A percentile compares a stretch with the other conserved stretches of the same genome.
These are phyloP conservation scores for Erodium texanum DNA, from an alignment of 441 rosid species.

Conservation along the genomic window DNA sequence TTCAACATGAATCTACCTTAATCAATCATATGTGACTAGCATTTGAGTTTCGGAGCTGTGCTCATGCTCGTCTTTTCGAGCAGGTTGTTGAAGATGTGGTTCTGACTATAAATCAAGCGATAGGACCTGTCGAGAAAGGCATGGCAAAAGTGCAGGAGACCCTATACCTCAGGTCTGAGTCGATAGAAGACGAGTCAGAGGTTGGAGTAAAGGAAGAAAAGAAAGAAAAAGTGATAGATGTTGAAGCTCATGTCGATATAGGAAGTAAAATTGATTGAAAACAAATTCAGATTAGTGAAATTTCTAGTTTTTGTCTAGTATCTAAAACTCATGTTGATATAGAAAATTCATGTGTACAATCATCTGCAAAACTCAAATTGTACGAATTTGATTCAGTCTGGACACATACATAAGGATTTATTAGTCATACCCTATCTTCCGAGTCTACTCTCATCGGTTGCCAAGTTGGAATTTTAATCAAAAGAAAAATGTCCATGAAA, in stretches of 20 bases:
- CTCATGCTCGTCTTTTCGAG: not conserved
- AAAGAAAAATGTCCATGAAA: too few species aligned
- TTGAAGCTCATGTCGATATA: not conserved
- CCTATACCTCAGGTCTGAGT: conserved; percentile 36
- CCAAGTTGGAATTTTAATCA: too few species aligned
- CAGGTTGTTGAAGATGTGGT: conserved; percentile 78
- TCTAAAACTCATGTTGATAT: too few species aligned
- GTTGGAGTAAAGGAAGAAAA: conserved; percentile 20
- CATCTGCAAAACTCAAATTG: too few species aligned
- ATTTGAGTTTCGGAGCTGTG: not conserved
- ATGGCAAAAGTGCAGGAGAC: conserved; percentile 65
- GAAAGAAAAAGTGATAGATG: conserved; percentile 11
- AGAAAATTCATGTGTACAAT: too few species aligned
- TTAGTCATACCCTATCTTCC: too few species aligned
- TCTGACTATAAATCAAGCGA: conserved; percentile 78
- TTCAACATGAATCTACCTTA: too few species aligned
- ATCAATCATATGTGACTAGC: not conserved
- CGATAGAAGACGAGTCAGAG: conserved; percentile 25
- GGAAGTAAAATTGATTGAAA: not conserved
- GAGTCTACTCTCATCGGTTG: too few species aligned
- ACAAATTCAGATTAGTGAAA: not conserved
- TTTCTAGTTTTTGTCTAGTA: too few species aligned
- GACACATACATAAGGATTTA: too few species aligned
- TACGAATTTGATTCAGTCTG: too few species aligned
- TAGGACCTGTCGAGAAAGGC: conserved; percentile 77